A percentile compares a stretch with the other conserved stretches of the same genome.
phyloP scores from a whole-genome alignment of 2,329 filamentous ascomycete genomes.

The Furcasterigmium sp. region DNA sequence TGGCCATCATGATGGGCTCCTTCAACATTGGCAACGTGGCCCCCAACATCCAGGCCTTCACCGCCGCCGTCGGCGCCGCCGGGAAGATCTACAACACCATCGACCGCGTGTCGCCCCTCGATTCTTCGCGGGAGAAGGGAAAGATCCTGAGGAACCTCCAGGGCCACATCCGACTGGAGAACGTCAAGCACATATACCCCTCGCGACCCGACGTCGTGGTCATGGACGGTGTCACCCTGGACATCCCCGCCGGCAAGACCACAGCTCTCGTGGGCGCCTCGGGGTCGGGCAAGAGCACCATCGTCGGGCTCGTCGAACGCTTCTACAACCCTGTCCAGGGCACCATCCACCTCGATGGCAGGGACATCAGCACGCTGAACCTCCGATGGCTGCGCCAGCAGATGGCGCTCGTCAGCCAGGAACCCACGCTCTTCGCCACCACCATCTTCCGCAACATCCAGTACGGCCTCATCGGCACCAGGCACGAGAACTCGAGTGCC shows the following conservation, averaged over 20 bases:
- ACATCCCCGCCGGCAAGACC: constrained; percentile 82
- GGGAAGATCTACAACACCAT: constrained; percentile 93
- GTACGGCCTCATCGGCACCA: constrained; percentile 85
- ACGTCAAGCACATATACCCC: constrained; percentile 91
- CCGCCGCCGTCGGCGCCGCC: constrained; percentile 74
- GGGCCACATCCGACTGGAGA: constrained; percentile 74
- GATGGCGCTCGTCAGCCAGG: constrained; percentile 87
- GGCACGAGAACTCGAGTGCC: constrained; percentile 61
- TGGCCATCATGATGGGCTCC: constrained; percentile 88
- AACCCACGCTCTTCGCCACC: constrained; percentile 84
- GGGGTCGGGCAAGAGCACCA: constrained; percentile 90
- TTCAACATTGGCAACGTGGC: constrained; percentile 86
- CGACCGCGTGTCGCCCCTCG: constrained; percentile 78
- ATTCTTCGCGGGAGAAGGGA: constrained; percentile 69
- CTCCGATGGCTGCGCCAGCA: constrained; percentile 88
- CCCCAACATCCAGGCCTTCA: constrained; percentile 83
- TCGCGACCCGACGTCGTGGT: constrained; percentile 86
- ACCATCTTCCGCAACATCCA: constrained; percentile 87
- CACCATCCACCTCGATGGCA: constrained; percentile 72
- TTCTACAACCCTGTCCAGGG: constrained; percentile 91
- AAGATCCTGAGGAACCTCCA: constrained; percentile 65
- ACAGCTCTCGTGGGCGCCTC: constrained; percentile 92
- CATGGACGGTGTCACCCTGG: constrained; percentile 75
- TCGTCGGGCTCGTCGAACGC: constrained; percentile 86
- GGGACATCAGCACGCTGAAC: constrained; percentile 76